Percentiles rank a stretch among this genome's conserved stretches.
Evolutionary conservation across 1,139 yeast genomes (phyloP).

Genomic region (Geotrichum phurueaensis): DNA sequence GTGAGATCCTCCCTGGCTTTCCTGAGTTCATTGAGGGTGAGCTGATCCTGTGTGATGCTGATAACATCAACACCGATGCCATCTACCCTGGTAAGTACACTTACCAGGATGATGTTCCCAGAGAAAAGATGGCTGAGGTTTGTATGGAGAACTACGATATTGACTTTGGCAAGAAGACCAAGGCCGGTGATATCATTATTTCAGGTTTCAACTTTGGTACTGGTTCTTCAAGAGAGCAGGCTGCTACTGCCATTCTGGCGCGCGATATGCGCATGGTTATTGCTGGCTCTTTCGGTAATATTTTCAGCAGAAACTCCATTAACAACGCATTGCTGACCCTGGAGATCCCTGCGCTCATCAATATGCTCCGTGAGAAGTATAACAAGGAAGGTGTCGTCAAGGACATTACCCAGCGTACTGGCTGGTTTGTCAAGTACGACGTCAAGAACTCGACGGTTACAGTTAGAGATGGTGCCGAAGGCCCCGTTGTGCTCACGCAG

Average conservation of each 20-base stretch:
- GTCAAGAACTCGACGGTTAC: slow-evolving; percentile 76
- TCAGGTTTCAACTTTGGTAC: slow-evolving; percentile 96
- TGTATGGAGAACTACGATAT: slow-evolving; percentile 98
- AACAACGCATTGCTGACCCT: slow-evolving; percentile 90
- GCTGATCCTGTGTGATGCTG: slow-evolving; percentile 90
- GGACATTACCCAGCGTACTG: slow-evolving; percentile 88
- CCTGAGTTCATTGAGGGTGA: slow-evolving; percentile 87
- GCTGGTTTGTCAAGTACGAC: slow-evolving; percentile 90
- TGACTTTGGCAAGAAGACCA: slow-evolving; percentile 73
- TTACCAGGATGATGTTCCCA: slow-evolving; percentile 91
- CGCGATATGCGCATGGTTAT: slow-evolving; percentile 89
- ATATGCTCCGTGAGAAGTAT: slow-evolving; percentile 66
- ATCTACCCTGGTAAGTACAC: slow-evolving; percentile 98
- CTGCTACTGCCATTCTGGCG: slow-evolving; percentile 94
- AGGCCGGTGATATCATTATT: slow-evolving; percentile 81
- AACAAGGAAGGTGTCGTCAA: slow-evolving; percentile 39
- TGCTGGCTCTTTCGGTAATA: slow-evolving; percentile 96
- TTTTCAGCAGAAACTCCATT: slow-evolving; percentile 89
- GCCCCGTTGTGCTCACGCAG: slow-evolving; percentile 61
- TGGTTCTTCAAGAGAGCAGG: slow-evolving; percentile 98
- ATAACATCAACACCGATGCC: slow-evolving; percentile 96
- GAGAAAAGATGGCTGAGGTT: slow-evolving; percentile 95
- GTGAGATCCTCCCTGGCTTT: slow-evolving; percentile 79
- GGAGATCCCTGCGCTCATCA: slow-evolving; percentile 83
- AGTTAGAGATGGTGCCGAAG: slow-evolving; percentile 62